Evolutionary conservation across 306 rosid species (phyloP).

Genomic region (Cajanus cajan): DNA sequence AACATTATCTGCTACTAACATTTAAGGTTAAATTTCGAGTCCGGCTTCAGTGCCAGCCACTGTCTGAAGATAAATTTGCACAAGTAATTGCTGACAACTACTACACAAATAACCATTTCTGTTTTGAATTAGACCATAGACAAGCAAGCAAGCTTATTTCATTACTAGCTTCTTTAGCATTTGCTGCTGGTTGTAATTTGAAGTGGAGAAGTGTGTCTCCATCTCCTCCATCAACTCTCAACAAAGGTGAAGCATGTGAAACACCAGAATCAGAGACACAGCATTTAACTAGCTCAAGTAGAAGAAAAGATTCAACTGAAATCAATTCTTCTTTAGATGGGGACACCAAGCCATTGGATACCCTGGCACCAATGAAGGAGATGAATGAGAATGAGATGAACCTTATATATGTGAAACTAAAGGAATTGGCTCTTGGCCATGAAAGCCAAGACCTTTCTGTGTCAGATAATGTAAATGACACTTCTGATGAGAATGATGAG

Average conservation of each 20-base stretch:
- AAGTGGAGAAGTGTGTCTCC: slow-evolving; percentile 32
- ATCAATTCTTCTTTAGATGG: slow-evolving; percentile 33
- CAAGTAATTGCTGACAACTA: slow-evolving; percentile 60
- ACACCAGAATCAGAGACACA: slow-evolving; percentile 9
- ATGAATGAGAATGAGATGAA: slow-evolving; percentile 45
- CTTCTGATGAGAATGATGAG: not conserved
- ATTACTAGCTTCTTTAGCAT: slow-evolving; percentile 43
- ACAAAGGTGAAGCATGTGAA: slow-evolving; percentile 35
- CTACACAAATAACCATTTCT: slow-evolving; percentile 48
- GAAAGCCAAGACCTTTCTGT: slow-evolving; percentile 30
- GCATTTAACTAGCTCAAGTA: slow-evolving; percentile 10
- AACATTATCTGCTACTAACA: not conserved
- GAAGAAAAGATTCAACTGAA: slow-evolving; percentile 31
- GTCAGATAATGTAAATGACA: slow-evolving; percentile 15
- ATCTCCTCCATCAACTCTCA: slow-evolving; percentile 31
- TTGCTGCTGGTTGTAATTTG: slow-evolving; percentile 38
- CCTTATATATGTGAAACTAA: slow-evolving; percentile 48
- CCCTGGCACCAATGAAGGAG: slow-evolving; percentile 15
- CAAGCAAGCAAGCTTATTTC: slow-evolving; percentile 60
- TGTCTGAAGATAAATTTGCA: slow-evolving; percentile 63
- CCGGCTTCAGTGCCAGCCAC: slow-evolving; percentile 60
- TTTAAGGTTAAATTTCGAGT: slow-evolving; percentile 59
- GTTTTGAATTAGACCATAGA: slow-evolving; percentile 82
- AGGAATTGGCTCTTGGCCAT: slow-evolving; percentile 40
- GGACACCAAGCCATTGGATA: slow-evolving; percentile 31